Percentiles rank a stretch among this genome's conserved stretches.
Evolutionary conservation across 305 asterid genomes (phyloP).

Genomic region (Caryopteris hybrid): DNA sequence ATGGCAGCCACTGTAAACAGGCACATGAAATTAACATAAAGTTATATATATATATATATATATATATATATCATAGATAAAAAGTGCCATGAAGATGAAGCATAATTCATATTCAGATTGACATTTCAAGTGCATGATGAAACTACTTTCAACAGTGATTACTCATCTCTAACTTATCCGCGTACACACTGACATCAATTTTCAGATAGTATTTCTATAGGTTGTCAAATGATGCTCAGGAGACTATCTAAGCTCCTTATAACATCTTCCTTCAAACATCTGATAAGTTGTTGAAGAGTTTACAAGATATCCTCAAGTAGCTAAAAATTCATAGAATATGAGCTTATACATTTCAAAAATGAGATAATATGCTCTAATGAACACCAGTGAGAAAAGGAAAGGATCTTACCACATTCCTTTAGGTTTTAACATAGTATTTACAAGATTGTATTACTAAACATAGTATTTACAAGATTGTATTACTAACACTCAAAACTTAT

Average conservation of each 20-base stretch:
- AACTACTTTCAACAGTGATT: conserved; percentile 9
- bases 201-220: conserved; percentile 3
- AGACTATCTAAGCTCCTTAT: neutral
- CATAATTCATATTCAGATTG: neutral
- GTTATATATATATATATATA: too few relatives aligned
- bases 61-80: too few relatives aligned
- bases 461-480: too few relatives aligned
- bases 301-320: neutral
- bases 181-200: neutral
- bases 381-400: neutral
- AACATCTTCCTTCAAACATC: neutral
- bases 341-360: neutral
- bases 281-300: neutral
- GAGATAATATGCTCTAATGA: neutral
- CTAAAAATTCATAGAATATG: neutral
- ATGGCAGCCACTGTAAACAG: neutral
- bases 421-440: neutral
- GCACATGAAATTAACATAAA: neutral
- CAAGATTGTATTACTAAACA: neutral
- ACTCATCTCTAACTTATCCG: conserved; percentile 7
- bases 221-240: neutral
- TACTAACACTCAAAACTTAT: neutral
- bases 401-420: neutral
- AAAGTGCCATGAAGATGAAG: conserved; percentile 3
- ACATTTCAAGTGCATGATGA: conserved; percentile 5